These are phyloP conservation scores for Cladorrhinum samala DNA, from an alignment of 495 filamentous ascomycete genomes.

Conservation along the genomic window DNA sequence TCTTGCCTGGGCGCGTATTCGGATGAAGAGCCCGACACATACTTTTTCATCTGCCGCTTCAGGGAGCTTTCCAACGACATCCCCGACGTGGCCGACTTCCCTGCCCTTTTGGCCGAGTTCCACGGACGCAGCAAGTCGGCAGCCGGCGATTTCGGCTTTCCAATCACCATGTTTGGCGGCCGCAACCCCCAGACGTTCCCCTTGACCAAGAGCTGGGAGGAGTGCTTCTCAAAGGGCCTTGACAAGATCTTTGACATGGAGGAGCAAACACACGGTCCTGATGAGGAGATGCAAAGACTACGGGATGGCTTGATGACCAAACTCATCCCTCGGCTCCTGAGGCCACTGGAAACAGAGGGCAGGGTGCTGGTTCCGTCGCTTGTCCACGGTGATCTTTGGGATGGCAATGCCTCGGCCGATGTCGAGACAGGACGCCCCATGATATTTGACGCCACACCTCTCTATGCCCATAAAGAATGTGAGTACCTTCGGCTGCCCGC, in stretches of 20 bases:
- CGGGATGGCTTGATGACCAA: slow-evolving; percentile 22
- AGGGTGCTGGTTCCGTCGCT: slow-evolving; percentile 36
- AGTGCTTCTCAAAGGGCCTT: slow-evolving; percentile 6
- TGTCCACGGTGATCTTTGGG: slow-evolving; percentile 46
- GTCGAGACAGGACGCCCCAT: slow-evolving; percentile 15
- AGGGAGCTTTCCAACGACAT: neutral
- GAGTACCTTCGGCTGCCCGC: neutral
- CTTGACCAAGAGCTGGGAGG: slow-evolving; percentile 5
- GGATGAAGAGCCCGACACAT: neutral
- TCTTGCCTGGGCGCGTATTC: slow-evolving; percentile 1
- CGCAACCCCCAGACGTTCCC: slow-evolving; percentile 4
- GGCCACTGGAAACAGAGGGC: slow-evolving; percentile 37
- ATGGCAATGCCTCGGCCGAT: slow-evolving; percentile 33
- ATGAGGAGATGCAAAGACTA: slow-evolving; percentile 13
- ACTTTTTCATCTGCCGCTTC: slow-evolving; percentile 7
- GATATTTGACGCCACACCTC: slow-evolving; percentile 5
- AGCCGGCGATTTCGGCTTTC: slow-evolving; percentile 2
- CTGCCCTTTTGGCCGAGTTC: slow-evolving; percentile 1
- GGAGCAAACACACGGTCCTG: slow-evolving; percentile 8
- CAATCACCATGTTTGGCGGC: slow-evolving; percentile 3
- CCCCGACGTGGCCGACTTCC: neutral
- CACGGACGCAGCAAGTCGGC: neutral
- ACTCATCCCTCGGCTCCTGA: slow-evolving; percentile 35
- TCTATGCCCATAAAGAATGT: slow-evolving; percentile 2
- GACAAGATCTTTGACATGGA: slow-evolving; percentile 3